Evolutionary conservation across 2,329 filamentous ascomycete genomes (phyloP).

Genomic region (Aspergillus udagawae): DNA sequence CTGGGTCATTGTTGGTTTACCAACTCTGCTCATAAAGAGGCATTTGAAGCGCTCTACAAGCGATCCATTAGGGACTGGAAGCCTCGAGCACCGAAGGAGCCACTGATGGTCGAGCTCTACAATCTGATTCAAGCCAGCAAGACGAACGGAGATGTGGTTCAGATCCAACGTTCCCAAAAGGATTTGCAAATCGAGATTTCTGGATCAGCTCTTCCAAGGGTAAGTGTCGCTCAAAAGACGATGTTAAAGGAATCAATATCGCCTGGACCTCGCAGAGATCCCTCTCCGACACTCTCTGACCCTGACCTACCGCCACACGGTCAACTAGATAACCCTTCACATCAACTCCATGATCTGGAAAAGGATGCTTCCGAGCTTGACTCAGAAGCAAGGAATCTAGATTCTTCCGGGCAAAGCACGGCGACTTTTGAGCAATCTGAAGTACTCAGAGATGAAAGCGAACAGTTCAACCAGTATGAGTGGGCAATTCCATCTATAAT

Average conservation of each 20-base stretch:
- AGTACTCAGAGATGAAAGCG: neutral
- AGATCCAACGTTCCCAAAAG: neutral
- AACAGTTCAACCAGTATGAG: neutral
- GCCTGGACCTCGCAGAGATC: neutral
- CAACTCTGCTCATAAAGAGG: constrained; percentile 43
- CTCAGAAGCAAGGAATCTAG: neutral
- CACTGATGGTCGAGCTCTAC: constrained; percentile 11
- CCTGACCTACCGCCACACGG: constrained; percentile 17
- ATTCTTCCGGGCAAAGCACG: neutral
- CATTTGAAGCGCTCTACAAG: constrained; percentile 49
- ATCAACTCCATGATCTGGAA: neutral
- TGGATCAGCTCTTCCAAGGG: neutral
- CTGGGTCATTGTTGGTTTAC: constrained; percentile 55
- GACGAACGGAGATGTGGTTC: neutral
- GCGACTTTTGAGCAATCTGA: neutral
- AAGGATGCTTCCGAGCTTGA: neutral
- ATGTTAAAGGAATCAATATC: neutral
- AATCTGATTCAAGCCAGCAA: neutral
- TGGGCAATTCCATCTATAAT: neutral
- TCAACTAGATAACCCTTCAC: neutral
- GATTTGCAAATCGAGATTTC: neutral
- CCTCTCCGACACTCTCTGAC: constrained; percentile 22
- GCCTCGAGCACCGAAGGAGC: constrained; percentile 28
- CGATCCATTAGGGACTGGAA: constrained; percentile 49
- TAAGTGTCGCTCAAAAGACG: neutral